Evolutionary conservation across 2,329 filamentous ascomycete species (phyloP), one percentile per base, ranked within the genome.

Genomic region (Malbranchea cinnamomea): DNA sequence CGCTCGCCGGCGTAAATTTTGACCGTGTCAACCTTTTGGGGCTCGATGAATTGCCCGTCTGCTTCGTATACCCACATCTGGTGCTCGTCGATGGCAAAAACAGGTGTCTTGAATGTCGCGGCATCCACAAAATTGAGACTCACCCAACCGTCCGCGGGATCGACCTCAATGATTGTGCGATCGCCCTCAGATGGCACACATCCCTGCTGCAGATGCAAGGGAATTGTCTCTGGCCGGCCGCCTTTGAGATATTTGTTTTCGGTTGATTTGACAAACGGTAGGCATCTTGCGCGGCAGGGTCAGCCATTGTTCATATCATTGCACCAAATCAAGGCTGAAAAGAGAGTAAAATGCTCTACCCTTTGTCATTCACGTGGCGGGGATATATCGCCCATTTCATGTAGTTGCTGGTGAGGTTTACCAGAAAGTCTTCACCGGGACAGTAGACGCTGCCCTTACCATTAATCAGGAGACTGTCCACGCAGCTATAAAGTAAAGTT

Each of bases 381-480:
- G 11, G 40, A 35, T 6, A 32, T 21, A 13, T 45, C 41, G 11
- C 36, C 37, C 18, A 48, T 23, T 33, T 38, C 10, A 47, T 33
- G 12, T 41, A 40, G 2, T 34, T 18, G n/a, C 39, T 39, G n/a
- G 43, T 37, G 18, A 48, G 31, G 10, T 30, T 38, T n/a, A 40
- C 40, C 4, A 71, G 54, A 22, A 65, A 52, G 4, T 56, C 54
- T 4, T 52, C 48, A 0, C 57, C 45, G 23, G 65, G 54, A 42
- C 71, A 75, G 27, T 63, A 50, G 0, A 70, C 62, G 1, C 57
- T 54, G 3, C 71, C 71, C 39, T 68, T 66, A 13, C 71, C 72
- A 33, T 76, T 75, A 32, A 76, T 52, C 2, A 75, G 50, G 13
- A 76, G 53, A 0, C 68, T 64, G 39, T 74, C 71, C 40, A 69